Evolutionary conservation across 306 rosid species (phyloP).

Genomic region (Quercus cerris): DNA sequence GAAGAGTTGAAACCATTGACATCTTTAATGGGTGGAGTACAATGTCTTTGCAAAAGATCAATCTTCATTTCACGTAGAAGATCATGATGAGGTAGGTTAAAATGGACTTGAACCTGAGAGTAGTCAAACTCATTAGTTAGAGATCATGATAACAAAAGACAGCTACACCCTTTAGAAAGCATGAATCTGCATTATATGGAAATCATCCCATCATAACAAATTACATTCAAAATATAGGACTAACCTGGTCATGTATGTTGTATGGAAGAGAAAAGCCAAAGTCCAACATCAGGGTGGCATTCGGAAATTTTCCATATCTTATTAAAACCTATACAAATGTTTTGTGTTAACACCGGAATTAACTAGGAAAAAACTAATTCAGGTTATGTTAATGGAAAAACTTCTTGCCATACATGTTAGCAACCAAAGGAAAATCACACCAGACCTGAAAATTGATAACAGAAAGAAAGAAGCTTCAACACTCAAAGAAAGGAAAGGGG

Average conservation of each 20-base stretch:
- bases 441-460: not conserved
- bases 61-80: constrained; percentile 48
- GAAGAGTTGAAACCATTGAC: constrained; percentile 30
- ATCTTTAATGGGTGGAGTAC: constrained; percentile 29
- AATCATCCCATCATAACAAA: not conserved
- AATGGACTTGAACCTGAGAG: constrained; percentile 62
- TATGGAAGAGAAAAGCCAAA: constrained; percentile 76
- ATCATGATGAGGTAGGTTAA: constrained; percentile 45
- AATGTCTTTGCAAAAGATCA: constrained; percentile 54
- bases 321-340: constrained; percentile 57
- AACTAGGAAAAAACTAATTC: not conserved
- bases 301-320: constrained; percentile 79
- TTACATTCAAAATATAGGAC: constrained; percentile 18
- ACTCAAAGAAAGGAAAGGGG: not conserved
- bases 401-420: not conserved
- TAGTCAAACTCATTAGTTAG: constrained; percentile 14
- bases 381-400: not conserved
- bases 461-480: not conserved
- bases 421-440: not conserved
- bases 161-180: not conserved
- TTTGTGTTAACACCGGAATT: not conserved
- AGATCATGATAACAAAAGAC: not conserved
- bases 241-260: constrained; percentile 74
- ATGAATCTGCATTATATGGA: not conserved
- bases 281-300: constrained; percentile 74